Percentiles rank a stretch among this genome's conserved stretches.
Conservation (phyloP, 1,139 yeast genomes). For the Blastobotrys raffinosifermentans region DNA sequence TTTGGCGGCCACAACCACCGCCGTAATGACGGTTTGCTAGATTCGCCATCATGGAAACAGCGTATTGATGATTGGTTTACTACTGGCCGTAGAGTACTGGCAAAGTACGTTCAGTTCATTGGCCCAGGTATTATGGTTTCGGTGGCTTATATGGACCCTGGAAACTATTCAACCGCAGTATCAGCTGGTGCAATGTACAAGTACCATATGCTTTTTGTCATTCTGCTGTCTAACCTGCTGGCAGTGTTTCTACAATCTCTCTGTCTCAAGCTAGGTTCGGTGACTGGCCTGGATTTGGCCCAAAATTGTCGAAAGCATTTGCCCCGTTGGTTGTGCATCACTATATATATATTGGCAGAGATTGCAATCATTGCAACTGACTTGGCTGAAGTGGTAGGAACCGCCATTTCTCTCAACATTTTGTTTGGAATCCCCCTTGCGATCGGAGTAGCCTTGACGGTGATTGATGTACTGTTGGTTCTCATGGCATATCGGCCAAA, state of each 20-base stretch:
- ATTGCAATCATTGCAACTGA: conserved; percentile 89
- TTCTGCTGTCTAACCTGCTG: conserved; percentile 74
- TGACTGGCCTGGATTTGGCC: conserved; percentile 86
- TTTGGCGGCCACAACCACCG: too few species aligned
- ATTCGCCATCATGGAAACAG: too few species aligned
- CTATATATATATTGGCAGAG: conserved; percentile 71
- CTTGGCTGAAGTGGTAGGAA: conserved; percentile 89
- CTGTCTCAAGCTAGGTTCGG: conserved; percentile 81
- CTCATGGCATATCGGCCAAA: conserved; percentile 86
- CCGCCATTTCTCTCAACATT: conserved; percentile 84
- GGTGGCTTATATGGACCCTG: conserved; percentile 97
- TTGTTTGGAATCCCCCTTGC: conserved; percentile 70
- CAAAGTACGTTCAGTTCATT: conserved; percentile 58
- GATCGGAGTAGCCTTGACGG: conserved; percentile 75
- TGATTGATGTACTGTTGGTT: conserved; percentile 77
- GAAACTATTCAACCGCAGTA: conserved; percentile 92
- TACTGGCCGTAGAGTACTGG: too few species aligned
- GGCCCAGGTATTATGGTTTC: conserved; percentile 96
- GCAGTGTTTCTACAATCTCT: conserved; percentile 82
- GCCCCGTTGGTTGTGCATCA: conserved; percentile 53
- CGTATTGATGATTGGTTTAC: too few species aligned
- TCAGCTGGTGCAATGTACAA: conserved; percentile 88
- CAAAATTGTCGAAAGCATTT: conserved; percentile 77
- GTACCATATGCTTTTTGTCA: conserved; percentile 74
- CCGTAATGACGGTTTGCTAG: too few species aligned